A percentile compares a stretch with the other conserved stretches of the same genome.
These are phyloP conservation scores for Omphalea diandra DNA, from an alignment of 441 rosid genomes.

Conservation along the genomic window DNA sequence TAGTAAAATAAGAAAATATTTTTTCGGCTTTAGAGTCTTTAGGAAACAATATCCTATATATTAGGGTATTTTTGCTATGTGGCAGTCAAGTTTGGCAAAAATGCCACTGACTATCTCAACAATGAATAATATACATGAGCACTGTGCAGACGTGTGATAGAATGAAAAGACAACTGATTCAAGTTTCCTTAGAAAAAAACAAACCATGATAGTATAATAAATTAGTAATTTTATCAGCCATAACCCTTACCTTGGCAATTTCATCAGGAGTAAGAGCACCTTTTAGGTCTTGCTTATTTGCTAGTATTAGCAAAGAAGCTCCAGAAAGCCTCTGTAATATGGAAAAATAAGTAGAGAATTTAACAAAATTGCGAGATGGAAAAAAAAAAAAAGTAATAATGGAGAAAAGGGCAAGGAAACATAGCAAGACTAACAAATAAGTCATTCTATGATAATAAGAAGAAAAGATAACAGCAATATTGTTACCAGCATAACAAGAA, in stretches of 20 bases:
- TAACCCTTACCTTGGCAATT: constrained; percentile 66
- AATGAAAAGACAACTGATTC: not conserved
- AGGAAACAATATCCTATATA: too few relatives aligned
- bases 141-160: not conserved
- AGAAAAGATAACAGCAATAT: not conserved
- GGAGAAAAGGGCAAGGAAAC: not conserved
- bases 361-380: not conserved
- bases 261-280: constrained; percentile 84
- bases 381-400: not conserved
- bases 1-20: too few relatives aligned
- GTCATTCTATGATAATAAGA: not conserved
- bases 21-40: too few relatives aligned
- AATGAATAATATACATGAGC: not conserved
- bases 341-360: constrained; percentile 8
- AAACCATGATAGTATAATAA: not conserved
- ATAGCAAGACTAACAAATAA: not conserved
- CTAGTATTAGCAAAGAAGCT: constrained; percentile 78
- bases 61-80: too few relatives aligned
- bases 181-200: not conserved
- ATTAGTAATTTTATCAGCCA: not conserved
- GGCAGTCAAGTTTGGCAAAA: too few relatives aligned
- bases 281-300: constrained; percentile 91
- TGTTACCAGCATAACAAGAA: not conserved
- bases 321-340: constrained; percentile 83
- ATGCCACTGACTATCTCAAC: too few relatives aligned